Base-by-base conservation (phyloP, 495 filamentous ascomycete genomes). In the Talaromyces proteolyticus region DNA sequence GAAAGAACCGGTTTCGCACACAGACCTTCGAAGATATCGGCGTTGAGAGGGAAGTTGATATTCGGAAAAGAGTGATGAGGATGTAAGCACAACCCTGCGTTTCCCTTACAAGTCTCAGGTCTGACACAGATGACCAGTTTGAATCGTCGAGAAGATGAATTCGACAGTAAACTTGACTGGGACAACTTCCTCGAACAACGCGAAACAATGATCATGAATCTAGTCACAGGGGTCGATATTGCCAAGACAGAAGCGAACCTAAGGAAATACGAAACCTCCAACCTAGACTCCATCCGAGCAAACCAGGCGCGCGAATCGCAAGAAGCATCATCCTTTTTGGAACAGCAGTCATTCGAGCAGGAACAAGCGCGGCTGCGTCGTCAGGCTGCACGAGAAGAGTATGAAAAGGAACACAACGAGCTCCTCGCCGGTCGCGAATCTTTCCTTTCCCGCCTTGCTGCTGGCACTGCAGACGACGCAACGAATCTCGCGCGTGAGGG, bases 141-240 rank as follows among this genome's bases (percentile, higher is more conserved):
- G 68, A 96, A 98, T 70, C 80, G 85, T 54, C 77, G 81, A 8
- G 82, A 95, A 72, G 88, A 94, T 51, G 94, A 99, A 64, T 99
- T 97, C 60, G 81, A 88, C 56, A 81, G 77, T 1, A 76, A 94
- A 51, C 72, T 74, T 37, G 86, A 82, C 53, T 97, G 84, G 70
- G 95, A 97, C 68, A 84, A 97, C 65, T 96, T 97, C 70, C 81
- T 97, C 22, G 89, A 97, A 66, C 82, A 88, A 56, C 88, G 96
- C 22, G 93, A 99, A 71, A 81, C 87, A 53, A 78, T 94, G 44
- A 91, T 90, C 17, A 91, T 91, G 65, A 91, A 94, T 57, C 77
- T 99, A 2, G 84, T 96, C 10, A 72, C 78, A 42, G 81, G 86
- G 16, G 79, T 73, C 44, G 85, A 89, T 26, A 75, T 86, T 0